Evolutionary conservation across 73 alveolate species (phyloP).

Genomic region (Urostyla sp.): DNA sequence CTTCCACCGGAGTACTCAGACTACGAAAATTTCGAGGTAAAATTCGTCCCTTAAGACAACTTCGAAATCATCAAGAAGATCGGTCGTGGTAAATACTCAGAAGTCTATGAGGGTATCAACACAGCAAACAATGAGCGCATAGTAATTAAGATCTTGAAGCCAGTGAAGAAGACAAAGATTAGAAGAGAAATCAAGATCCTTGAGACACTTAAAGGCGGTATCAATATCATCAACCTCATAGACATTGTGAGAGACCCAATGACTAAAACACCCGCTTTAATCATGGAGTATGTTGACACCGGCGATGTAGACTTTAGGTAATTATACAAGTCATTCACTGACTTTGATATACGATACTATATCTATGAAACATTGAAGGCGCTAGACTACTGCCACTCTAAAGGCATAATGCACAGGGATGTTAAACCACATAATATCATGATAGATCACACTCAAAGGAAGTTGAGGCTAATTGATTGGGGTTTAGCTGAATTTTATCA

Average conservation of each 20-base stretch:
- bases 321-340: conserved; percentile 91
- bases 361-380: conserved; percentile 93
- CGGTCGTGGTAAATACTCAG: conserved; percentile 99
- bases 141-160: conserved; percentile 95
- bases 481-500: conserved; percentile 98
- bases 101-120: conserved; percentile 97
- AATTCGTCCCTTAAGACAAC: conserved; percentile 79
- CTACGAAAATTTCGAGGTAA: conserved; percentile 73
- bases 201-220: conserved; percentile 94
- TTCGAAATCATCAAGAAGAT: conserved; percentile 93
- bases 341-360: conserved; percentile 92
- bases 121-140: conserved; percentile 80
- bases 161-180: conserved; percentile 92
- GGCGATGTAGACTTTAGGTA: conserved; percentile 88
- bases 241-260: conserved; percentile 98
- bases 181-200: conserved; percentile 96
- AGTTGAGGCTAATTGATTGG: conserved; percentile 96
- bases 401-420: conserved; percentile 98
- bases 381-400: conserved; percentile 95
- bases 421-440: conserved; percentile 98
- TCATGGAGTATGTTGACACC: conserved; percentile 93
- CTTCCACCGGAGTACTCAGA: conserved; percentile 76
- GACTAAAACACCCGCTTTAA: conserved; percentile 91
- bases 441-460: conserved; percentile 91
- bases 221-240: conserved; percentile 91